phyloP scores from a whole-genome alignment of 331 rosid genomes.

The Ulmus americana region DNA sequence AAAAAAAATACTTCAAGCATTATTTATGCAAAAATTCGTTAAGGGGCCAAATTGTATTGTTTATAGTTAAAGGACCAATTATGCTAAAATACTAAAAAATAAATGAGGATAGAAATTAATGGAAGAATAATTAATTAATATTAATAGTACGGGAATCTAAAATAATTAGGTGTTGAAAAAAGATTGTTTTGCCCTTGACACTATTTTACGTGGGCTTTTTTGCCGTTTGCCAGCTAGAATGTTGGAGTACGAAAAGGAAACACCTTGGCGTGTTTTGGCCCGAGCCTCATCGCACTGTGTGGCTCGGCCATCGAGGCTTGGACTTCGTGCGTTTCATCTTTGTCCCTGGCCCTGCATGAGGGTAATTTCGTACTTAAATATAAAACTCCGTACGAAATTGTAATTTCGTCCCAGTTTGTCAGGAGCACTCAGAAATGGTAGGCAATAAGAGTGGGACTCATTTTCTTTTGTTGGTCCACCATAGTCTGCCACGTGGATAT shows the following conservation, averaged over 20 bases:
- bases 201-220: not conserved
- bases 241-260: not conserved
- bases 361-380: not conserved
- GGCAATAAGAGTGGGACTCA: too few relatives aligned
- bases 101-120: too few relatives aligned
- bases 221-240: not conserved
- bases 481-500: constrained; percentile 2
- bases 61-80: too few relatives aligned
- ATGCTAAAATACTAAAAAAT: too few relatives aligned
- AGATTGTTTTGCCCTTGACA: not conserved
- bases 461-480: not conserved
- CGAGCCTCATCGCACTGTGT: constrained; percentile 1
- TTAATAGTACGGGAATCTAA: too few relatives aligned
- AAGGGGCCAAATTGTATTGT: too few relatives aligned
- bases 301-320: constrained; percentile 1
- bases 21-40: too few relatives aligned
- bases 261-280: constrained; percentile 4
- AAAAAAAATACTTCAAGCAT: too few relatives aligned
- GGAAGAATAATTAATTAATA: too few relatives aligned
- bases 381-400: not conserved
- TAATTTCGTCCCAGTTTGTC: not conserved
- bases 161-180: too few relatives aligned
- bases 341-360: not conserved
- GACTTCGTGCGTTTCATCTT: too few relatives aligned
- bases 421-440: too few relatives aligned